These are phyloP conservation scores for Pharus latifolius DNA, from an alignment of 176 grass and related monocot species.

Conservation along the genomic window DNA sequence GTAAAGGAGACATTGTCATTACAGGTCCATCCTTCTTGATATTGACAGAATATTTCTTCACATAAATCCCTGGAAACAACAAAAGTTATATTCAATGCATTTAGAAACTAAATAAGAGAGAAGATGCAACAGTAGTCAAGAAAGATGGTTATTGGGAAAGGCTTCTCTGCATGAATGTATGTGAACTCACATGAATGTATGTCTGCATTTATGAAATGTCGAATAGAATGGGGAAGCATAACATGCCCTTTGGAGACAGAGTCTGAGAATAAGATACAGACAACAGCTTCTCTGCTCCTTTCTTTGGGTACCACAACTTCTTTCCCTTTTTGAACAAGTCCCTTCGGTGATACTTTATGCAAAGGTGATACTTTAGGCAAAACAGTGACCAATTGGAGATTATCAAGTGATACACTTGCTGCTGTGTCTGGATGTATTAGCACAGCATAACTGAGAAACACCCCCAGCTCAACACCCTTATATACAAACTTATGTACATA, in stretches of 20 bases:
- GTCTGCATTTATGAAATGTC: conserved; percentile 63
- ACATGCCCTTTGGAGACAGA: conserved; percentile 80
- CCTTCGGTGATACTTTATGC: conserved; percentile 25
- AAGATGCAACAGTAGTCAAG: neutral
- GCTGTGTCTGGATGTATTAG: conserved; percentile 90
- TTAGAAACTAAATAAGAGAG: neutral
- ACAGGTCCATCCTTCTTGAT: conserved; percentile 39
- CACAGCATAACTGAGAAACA: conserved; percentile 57
- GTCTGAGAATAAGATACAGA: conserved; percentile 52
- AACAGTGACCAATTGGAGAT: conserved; percentile 68
- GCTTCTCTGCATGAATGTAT: conserved; percentile 1
- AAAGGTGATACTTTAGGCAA: conserved; percentile 46
- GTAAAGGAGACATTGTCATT: conserved; percentile 45
- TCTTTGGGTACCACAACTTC: conserved; percentile 38
- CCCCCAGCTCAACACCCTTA: conserved; percentile 46
- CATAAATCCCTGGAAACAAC: conserved; percentile 40
- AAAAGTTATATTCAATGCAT: conserved; percentile 20
- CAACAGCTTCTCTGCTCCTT: conserved; percentile 40
- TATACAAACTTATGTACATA: conserved; percentile 57
- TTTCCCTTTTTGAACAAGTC: conserved; percentile 31
- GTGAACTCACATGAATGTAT: conserved; percentile 82
- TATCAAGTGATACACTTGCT: conserved; percentile 50
- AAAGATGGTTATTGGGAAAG: conserved; percentile 7
- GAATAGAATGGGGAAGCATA: conserved; percentile 76
- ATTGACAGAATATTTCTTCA: conserved; percentile 46